These are phyloP conservation scores for Penicillium olsonii DNA, from an alignment of 2,329 filamentous ascomycete species.

Conservation along the genomic window DNA sequence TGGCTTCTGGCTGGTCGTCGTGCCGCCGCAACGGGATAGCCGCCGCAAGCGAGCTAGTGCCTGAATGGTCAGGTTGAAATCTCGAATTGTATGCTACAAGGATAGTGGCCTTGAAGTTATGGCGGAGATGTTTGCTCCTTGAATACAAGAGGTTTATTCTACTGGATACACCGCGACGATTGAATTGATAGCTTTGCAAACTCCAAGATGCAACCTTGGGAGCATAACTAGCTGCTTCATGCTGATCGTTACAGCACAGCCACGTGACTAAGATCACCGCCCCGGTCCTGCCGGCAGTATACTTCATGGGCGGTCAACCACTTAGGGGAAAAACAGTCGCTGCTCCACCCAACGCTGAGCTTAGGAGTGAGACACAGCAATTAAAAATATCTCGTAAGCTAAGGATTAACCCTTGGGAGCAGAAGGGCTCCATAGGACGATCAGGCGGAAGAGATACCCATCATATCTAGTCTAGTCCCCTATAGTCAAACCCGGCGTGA, in stretches of 20 bases:
- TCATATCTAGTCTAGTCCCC: constrained; percentile 5
- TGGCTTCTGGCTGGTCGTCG: constrained; percentile 40
- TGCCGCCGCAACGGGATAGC: constrained; percentile 43
- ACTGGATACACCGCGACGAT: too few relatives aligned
- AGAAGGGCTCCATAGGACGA: constrained; percentile 9
- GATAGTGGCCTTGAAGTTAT: background rate
- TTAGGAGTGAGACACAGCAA: constrained; percentile 20
- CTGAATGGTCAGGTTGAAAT: constrained; percentile 19
- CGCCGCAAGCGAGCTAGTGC: constrained; percentile 40
- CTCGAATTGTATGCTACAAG: background rate
- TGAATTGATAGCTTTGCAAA: too few relatives aligned
- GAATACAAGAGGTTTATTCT: too few relatives aligned
- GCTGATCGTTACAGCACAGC: constrained; percentile 2
- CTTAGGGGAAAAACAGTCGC: background rate
- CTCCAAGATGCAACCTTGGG: too few relatives aligned
- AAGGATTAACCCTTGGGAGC: background rate
- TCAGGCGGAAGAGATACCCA: constrained; percentile 9
- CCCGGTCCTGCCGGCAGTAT: background rate
- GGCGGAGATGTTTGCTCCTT: background rate
- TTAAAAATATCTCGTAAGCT: constrained; percentile 20
- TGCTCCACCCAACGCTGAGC: background rate
- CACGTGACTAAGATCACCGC: constrained; percentile 12
- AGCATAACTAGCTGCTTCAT: background rate
- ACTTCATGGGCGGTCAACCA: constrained; percentile 2
- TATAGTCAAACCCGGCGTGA: constrained; percentile 8